A percentile compares a stretch with the other conserved stretches of the same genome.
Conservation (phyloP, 768 basidiomycete genomes). For the Termitomyces bulborhizus region DNA sequence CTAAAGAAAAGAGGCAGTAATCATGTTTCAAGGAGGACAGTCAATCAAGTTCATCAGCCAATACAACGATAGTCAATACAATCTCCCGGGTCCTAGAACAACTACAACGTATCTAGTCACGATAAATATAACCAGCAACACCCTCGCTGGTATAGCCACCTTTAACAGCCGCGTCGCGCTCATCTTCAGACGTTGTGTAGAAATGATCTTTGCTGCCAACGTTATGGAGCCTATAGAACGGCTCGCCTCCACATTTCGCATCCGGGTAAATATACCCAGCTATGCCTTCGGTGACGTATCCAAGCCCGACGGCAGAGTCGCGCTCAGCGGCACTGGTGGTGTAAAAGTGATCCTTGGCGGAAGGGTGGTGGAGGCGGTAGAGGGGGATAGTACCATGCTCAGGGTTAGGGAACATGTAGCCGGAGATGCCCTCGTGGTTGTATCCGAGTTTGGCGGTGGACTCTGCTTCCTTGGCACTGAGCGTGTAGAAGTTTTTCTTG, state of each 20-base stretch:
- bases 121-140: conserved; percentile 8
- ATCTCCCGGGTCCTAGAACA: too few relatives aligned
- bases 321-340: conserved; percentile 15
- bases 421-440: conserved; percentile 8
- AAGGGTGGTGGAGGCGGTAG: conserved; percentile 17
- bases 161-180: conserved; percentile 4
- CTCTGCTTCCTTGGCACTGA: conserved; percentile 1
- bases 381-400: conserved; percentile 13
- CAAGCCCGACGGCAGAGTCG: conserved; percentile 6
- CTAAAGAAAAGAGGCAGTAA: too few relatives aligned
- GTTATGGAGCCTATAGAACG: conserved; percentile 18
- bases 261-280: conserved; percentile 15
- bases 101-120: too few relatives aligned
- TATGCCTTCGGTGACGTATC: conserved; percentile 13
- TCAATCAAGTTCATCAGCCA: too few relatives aligned
- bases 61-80: too few relatives aligned
- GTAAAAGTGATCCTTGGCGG: conserved; percentile 16
- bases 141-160: conserved; percentile 7
- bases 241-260: conserved; percentile 5
- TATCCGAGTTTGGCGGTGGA: conserved; percentile 3
- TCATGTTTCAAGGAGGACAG: too few relatives aligned
- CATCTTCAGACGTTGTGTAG: conserved; percentile 14
- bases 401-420: conserved; percentile 7
- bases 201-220: conserved; percentile 13
- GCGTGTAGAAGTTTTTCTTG: conserved; percentile 13